Evolutionary conservation across 805 yeast species (phyloP).

Genomic region (Nadsonia fulvescens): DNA sequence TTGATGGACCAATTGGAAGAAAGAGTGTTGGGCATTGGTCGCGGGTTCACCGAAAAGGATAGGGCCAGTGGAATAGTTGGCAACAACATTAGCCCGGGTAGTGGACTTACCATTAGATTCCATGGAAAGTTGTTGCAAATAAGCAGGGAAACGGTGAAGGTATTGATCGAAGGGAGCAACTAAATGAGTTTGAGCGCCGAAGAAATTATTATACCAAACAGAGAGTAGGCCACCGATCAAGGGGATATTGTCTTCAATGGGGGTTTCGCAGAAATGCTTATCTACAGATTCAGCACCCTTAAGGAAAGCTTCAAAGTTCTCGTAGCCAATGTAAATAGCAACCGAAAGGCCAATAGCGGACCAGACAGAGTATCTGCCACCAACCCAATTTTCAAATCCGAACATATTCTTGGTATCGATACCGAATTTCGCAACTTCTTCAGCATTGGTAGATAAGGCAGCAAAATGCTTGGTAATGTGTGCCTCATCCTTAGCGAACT

Average conservation of each 20-base stretch:
- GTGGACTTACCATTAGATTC: slow-evolving; percentile 98
- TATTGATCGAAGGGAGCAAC: slow-evolving; percentile 98
- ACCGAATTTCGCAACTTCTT: slow-evolving; percentile 86
- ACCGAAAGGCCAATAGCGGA: slow-evolving; percentile 94
- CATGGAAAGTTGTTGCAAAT: slow-evolving; percentile 96
- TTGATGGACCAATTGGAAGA: slow-evolving; percentile 98
- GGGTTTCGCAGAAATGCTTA: slow-evolving; percentile 69
- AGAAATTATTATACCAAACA: slow-evolving; percentile 98
- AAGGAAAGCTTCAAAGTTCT: slow-evolving; percentile 78
- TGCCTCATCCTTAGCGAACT: slow-evolving; percentile 41
- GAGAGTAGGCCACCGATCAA: slow-evolving; percentile 81
- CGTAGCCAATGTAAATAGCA: slow-evolving; percentile 87
- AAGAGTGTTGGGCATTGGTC: slow-evolving; percentile 96
- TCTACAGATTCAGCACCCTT: slow-evolving; percentile 98
- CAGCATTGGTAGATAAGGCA: slow-evolving; percentile 86
- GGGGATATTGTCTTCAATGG: slow-evolving; percentile 84
- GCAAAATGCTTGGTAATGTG: slow-evolving; percentile 94
- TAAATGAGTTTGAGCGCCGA: slow-evolving; percentile 93
- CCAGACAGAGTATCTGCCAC: slow-evolving; percentile 99
- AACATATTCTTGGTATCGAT: slow-evolving; percentile 97
- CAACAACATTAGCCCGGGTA: slow-evolving; percentile 77
- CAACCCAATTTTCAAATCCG: slow-evolving; percentile 97
- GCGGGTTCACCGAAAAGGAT: slow-evolving; percentile 97
- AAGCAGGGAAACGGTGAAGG: slow-evolving; percentile 98
- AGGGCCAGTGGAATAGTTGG: slow-evolving; percentile 90